Conservation (phyloP, 2,329 filamentous ascomycete species). For the Sporothrix schenckii region DNA sequence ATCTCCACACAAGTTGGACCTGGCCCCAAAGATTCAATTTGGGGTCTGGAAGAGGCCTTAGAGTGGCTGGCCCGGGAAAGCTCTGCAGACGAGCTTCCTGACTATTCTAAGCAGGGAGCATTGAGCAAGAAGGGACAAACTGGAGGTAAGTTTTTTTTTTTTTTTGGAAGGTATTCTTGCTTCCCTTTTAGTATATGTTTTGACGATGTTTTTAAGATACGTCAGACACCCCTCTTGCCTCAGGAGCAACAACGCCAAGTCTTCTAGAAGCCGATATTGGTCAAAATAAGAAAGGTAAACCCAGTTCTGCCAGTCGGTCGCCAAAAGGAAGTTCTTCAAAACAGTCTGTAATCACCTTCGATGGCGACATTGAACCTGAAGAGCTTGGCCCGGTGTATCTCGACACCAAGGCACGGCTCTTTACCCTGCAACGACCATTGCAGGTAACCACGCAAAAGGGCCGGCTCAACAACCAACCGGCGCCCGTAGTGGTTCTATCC, state of each 20-base stretch:
- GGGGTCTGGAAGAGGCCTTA: constrained; percentile 84
- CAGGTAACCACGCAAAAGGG: constrained; percentile 51
- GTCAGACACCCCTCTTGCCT: constrained; percentile 55
- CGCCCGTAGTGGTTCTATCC: constrained; percentile 12
- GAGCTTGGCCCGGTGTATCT: constrained; percentile 76
- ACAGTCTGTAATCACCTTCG: constrained; percentile 56
- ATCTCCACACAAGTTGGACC: constrained; percentile 65
- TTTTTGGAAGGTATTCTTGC: not conserved
- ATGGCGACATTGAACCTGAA: constrained; percentile 75
- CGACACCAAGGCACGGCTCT: constrained; percentile 70
- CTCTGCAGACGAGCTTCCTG: constrained; percentile 66
- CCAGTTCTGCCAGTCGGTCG: constrained; percentile 39
- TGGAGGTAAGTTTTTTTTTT: constrained; percentile 39
- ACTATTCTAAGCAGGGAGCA: constrained; percentile 61
- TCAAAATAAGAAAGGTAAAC: constrained; percentile 44
- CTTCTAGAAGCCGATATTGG: constrained; percentile 44
- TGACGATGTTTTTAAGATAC: constrained; percentile 47
- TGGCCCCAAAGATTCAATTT: constrained; percentile 67
- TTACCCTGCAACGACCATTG: constrained; percentile 60
- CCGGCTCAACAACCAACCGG: constrained; percentile 15
- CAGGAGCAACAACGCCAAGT: constrained; percentile 55
- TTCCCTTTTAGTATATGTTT: not conserved
- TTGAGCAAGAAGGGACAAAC: constrained; percentile 43
- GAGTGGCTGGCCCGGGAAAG: constrained; percentile 89
- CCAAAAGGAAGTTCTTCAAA: constrained; percentile 44